These are phyloP conservation scores for Triticum dicoccoides DNA, from an alignment of 176 grass and related monocot genomes.

Conservation along the genomic window DNA sequence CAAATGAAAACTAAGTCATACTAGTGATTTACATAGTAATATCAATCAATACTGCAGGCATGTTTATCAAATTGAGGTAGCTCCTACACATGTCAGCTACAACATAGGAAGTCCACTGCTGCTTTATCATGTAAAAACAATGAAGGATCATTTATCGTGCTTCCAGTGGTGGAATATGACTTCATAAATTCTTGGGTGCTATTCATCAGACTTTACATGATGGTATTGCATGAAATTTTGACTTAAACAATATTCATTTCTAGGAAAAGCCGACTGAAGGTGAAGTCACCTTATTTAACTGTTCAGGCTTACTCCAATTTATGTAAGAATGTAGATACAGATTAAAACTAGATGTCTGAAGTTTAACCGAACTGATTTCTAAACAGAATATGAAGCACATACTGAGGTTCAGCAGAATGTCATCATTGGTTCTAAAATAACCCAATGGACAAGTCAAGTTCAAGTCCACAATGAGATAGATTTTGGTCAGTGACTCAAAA, in stretches of 20 bases:
- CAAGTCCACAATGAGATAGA: background rate
- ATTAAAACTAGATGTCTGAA: background rate
- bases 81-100: constrained; percentile 11
- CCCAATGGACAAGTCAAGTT: background rate
- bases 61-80: background rate
- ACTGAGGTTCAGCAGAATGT: background rate
- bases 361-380: background rate
- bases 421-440: background rate
- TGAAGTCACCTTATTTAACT: background rate
- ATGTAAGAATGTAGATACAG: background rate
- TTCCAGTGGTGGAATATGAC: background rate
- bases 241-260: background rate
- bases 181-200: background rate
- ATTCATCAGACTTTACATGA: background rate
- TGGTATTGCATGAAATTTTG: background rate
- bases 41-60: background rate
- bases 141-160: background rate
- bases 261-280: background rate
- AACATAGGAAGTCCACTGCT: background rate
- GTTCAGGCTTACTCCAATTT: background rate
- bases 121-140: background rate
- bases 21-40: constrained; percentile 6
- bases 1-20: background rate
- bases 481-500: background rate
- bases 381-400: background rate